These are phyloP conservation scores for Penicillium occitanis DNA, from an alignment of 2,329 filamentous ascomycete genomes.

Conservation along the genomic window DNA sequence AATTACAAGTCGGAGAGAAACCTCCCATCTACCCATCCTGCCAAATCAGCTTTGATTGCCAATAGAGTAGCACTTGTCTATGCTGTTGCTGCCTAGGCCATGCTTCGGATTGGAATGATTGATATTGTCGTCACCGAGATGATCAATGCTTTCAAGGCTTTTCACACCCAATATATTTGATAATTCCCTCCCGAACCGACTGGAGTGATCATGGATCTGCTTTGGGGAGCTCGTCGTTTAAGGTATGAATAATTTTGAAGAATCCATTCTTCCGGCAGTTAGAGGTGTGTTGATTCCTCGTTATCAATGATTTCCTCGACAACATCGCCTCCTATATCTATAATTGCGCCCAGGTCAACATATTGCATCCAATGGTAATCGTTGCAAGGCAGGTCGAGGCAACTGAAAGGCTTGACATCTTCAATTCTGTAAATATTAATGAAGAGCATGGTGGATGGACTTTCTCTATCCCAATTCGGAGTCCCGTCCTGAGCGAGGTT, in stretches of 20 bases:
- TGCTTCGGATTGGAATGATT: neutral
- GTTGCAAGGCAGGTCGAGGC: too few relatives aligned
- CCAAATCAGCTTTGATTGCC: neutral
- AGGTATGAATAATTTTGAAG: neutral
- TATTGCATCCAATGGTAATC: too few relatives aligned
- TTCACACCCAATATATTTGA: too few relatives aligned
- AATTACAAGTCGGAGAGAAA: neutral
- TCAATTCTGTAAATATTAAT: too few relatives aligned
- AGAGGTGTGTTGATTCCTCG: neutral
- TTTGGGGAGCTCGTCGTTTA: neutral
- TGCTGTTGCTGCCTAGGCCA: neutral
- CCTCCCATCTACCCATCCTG: neutral
- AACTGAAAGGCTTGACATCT: too few relatives aligned
- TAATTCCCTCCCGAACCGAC: too few relatives aligned
- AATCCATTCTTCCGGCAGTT: neutral
- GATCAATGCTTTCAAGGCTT: too few relatives aligned
- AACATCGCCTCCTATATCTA: too few relatives aligned
- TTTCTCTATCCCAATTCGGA: too few relatives aligned
- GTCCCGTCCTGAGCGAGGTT: too few relatives aligned
- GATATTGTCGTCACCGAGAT: neutral
- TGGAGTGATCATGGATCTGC: neutral
- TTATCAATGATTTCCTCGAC: neutral
- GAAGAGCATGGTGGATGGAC: too few relatives aligned
- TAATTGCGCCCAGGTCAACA: too few relatives aligned
- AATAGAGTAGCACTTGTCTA: neutral